A percentile compares a stretch with the other conserved stretches of the same genome.
phyloP scores from a whole-genome alignment of 2,329 filamentous ascomycete genomes.

The Aspergillus sp. region DNA sequence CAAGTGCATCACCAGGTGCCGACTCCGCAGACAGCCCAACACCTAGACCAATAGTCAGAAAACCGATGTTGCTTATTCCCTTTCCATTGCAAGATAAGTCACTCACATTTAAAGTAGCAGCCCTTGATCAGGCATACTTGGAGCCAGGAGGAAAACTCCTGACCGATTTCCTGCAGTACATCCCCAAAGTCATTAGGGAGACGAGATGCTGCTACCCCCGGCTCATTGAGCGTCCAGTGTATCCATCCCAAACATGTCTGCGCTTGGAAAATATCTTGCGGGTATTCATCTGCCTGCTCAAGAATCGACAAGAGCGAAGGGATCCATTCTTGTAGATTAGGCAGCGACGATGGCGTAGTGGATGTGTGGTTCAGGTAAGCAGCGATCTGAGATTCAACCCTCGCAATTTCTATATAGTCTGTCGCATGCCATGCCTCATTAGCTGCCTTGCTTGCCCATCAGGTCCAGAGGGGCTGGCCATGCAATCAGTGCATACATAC shows the following conservation, averaged over 20 bases:
- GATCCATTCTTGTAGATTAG: conserved; percentile 37
- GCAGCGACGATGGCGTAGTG: conserved; percentile 25
- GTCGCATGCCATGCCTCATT: conserved; percentile 6
- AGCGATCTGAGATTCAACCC: conserved; percentile 59
- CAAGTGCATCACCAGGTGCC: conserved; percentile 50
- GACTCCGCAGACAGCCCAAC: conserved; percentile 39
- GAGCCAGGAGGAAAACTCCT: conserved; percentile 61
- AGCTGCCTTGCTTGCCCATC: conserved; percentile 10
- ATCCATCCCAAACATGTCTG: conserved; percentile 78
- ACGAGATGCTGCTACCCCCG: conserved; percentile 50
- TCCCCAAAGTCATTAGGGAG: conserved; percentile 57
- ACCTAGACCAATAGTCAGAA: conserved; percentile 26
- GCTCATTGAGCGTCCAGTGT: conserved; percentile 68
- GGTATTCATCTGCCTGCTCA: conserved; percentile 47
- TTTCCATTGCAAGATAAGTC: conserved; percentile 1
- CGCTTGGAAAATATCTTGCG: conserved; percentile 63
- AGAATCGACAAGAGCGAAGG: conserved; percentile 43
- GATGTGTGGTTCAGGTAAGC: conserved; percentile 40
- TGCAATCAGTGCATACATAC: conserved; percentile 43
- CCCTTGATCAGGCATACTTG: conserved; percentile 73
- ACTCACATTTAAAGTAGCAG: conserved; percentile 64
- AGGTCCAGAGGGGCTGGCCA: conserved; percentile 6
- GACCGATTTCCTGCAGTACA: conserved; percentile 46
- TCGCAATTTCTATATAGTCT: conserved; percentile 64
- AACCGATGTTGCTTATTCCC: not conserved